Base-by-base conservation (phyloP, 2,329 filamentous ascomycete species). In the Knufia fluminis region DNA sequence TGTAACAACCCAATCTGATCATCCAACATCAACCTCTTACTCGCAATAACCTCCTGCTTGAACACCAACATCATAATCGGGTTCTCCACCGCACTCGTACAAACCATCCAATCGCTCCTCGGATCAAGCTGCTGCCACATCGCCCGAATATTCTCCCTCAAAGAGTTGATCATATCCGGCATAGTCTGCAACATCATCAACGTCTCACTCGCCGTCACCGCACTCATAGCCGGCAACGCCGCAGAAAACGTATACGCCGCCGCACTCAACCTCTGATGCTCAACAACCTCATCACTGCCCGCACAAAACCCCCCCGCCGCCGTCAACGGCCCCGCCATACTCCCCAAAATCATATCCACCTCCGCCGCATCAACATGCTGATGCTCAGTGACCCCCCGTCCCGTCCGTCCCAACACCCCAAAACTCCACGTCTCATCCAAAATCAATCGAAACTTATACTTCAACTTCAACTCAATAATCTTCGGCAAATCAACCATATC, bases 341-440 rank as follows among this genome's bases (percentile, higher is more conserved):
- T 94, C 38, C 94, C 92, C 46, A 97, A 79, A 58, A 98, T 91
- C 89, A 98, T 96, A 71, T 98, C 92, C 44, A 98, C 83, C 63
- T 94, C 86, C 8, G 84, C 80, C 0, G 91, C 82, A 64, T 97
- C 92, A 16, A 98, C 91, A 60, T 97, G 95, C 64, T 97, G 92
- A 4, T 91, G 87, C 71, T 98, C 94, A 0, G 92, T 97, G 33
- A 97, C 75, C 52, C 92, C 92, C 46, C 89, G 83, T 17, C 92
- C 94, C 22, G 88, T 95, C 54, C 89, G 79, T 42, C 92, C 92
- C 3, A 98, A 78, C 16, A 97, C 86, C 52, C 91, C 94, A 64
- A 97, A 98, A 1, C 90, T 96, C 84, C 87, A 94, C 1, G 90
- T 95, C 72, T 98, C 92, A 66, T 98, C 92, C 32, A 98, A 81